Evolutionary conservation across 2,329 filamentous ascomycete genomes (phyloP), one percentile per base, ranked within the genome.

Genomic region (Ceratocystis ficicola): DNA sequence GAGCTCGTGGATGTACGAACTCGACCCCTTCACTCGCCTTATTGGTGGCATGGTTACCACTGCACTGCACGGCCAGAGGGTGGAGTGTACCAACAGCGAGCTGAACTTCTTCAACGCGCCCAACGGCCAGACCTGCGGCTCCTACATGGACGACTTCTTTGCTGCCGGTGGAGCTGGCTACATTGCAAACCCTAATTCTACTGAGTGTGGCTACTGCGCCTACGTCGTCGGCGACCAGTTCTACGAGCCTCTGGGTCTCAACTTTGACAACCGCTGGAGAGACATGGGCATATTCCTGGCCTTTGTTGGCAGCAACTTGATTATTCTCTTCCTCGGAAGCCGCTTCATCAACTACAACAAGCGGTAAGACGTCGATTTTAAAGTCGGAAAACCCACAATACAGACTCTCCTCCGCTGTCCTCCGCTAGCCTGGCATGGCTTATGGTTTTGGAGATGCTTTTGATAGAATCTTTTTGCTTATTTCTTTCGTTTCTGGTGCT

Each of bases 161-260:
- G 76, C 77, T 2, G 71, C 71, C 2, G 86, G 88, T n/a, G 87
- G 86, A 0, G 72, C 82, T 0, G 90, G 90, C 0, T 95, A 95
- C 70, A 73, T 95, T 2, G 78, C 83, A 46, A 78, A 85, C 70
- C 86, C 88, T 69, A 65, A 65, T 57, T 89, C 87, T 0, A 81
- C 77, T 60, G 76, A 79, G 25, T 95, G 91, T 76, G 78, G 87
- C 71, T 95, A 95, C 76, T 96, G 91, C 72, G 88, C 90, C 0
- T 95, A 85, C 76, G 85, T 82, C 68, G 77, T 89, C 12, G 91
- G 90, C 36, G 88, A 95, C 69, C 80, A 95, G 76, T 95, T 93
- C 72, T 95, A 89, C 72, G 72, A 77, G 64, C 80, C 83, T 0
- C 80, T 95, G 20, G 80, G 81, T 1, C 81, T 95, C 71, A 77